Evolutionary conservation across 163 green algal species (phyloP).

Genomic region (Coccomyxa subellipsoidea): DNA sequence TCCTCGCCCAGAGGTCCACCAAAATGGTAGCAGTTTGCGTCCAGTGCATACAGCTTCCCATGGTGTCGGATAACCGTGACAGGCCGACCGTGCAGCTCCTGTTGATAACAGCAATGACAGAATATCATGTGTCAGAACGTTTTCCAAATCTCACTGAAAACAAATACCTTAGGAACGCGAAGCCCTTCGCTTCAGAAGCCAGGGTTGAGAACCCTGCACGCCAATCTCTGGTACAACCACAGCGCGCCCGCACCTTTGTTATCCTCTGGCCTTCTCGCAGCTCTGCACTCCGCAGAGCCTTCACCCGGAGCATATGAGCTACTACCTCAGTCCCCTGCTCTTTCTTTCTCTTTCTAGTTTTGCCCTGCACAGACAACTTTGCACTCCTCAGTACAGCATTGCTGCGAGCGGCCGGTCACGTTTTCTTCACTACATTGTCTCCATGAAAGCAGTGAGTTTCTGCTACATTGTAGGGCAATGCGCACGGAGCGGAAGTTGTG

Average conservation of each 20-base stretch:
- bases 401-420: too few species aligned
- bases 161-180: too few species aligned
- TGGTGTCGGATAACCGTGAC: slow-evolving; percentile 19
- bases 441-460: too few species aligned
- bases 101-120: not conserved
- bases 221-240: not conserved
- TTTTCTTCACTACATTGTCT: too few species aligned
- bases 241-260: not conserved
- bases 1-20: slow-evolving; percentile 34
- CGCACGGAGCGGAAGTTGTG: too few species aligned
- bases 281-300: not conserved
- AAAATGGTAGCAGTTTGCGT: slow-evolving; percentile 38
- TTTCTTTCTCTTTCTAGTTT: not conserved
- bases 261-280: not conserved
- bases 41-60: slow-evolving; percentile 29
- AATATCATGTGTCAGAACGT: too few species aligned
- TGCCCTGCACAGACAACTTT: too few species aligned
- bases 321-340: not conserved
- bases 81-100: slow-evolving; percentile 27
- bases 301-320: not conserved
- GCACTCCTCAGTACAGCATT: not conserved
- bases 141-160: too few species aligned
- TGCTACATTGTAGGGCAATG: too few species aligned
- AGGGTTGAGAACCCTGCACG: not conserved
- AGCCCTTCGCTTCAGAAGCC: not conserved